Percentiles rank a stretch among this genome's conserved stretches.
Evolutionary conservation across 345 rosid genomes (phyloP).

Genomic region (Populus nigra): DNA sequence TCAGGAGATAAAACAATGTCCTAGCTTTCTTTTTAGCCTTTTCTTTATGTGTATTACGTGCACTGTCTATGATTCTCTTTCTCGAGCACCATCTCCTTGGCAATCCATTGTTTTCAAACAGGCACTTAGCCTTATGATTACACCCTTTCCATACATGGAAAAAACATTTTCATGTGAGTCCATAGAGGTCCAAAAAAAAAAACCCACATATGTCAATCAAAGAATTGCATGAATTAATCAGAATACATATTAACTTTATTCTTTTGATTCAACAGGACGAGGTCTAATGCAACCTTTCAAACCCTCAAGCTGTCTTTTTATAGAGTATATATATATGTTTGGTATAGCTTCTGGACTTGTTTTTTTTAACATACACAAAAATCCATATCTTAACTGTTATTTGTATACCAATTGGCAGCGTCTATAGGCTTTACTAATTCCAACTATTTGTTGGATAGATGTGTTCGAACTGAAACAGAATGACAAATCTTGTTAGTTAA

Average conservation of each 20-base stretch:
- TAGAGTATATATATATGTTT: too few species aligned
- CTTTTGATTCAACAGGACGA: too few species aligned
- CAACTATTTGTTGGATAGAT: not conserved
- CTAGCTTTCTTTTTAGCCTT: slow-evolving; percentile 12
- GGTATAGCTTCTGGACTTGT: too few species aligned
- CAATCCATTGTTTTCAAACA: not conserved
- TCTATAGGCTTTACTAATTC: not conserved
- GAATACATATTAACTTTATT: too few species aligned
- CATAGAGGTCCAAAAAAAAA: too few species aligned
- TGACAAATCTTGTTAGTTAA: too few species aligned
- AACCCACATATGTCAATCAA: too few species aligned
- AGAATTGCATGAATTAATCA: too few species aligned
- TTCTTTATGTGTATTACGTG: slow-evolving; percentile 19
- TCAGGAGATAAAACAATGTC: slow-evolving; percentile 15
- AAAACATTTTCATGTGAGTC: not conserved
- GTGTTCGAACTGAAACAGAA: too few species aligned
- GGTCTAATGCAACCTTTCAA: too few species aligned
- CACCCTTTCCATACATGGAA: not conserved
- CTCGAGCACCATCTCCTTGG: not conserved
- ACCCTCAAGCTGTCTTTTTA: too few species aligned
- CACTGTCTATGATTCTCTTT: slow-evolving; percentile 19
- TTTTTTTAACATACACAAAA: not conserved
- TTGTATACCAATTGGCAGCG: not conserved
- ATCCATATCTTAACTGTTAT: not conserved
- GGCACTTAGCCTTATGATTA: too few species aligned